Evolutionary conservation across 305 asterid genomes (phyloP), one percentile per base, ranked within the genome.

Genomic region (Plantago lanceolata): DNA sequence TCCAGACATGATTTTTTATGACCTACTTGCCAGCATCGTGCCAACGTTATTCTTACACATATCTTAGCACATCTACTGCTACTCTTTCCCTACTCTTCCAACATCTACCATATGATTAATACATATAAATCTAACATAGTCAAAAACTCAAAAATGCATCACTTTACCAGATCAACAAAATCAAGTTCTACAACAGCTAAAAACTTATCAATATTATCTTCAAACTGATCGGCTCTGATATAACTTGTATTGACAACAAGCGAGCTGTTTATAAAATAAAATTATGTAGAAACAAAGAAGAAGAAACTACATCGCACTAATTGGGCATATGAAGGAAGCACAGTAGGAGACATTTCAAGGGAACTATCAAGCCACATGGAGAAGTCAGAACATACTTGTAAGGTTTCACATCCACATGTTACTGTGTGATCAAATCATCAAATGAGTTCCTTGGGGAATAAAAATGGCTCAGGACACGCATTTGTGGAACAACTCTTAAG

Each of bases 221-320:
- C 44, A 37, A 8, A 0, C 44, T 37, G 44, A 12, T 37, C 44
- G 11, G 8, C 54, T 65, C 28, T 47, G 19, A 68, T 68, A 52
- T 16, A 62, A 61, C 63, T 49, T 69, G 56, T 71, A 69, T 19
- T n/a, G 69, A 40, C 31, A 48, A 57, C 43, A 21, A 37, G 37
- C 63, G 60, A 62, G 64, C 48, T 31, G 19, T 53, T 55, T 57
- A 51, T 51, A 58, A 57, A 48, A 33, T 56, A 19, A 59, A 55
- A 48, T 3, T 21, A 31, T 26, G n/a, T 54, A 12, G 7, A 16
- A 54, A 54, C 0, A 13, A 54, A 54, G 44, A 66, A 28, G n/a
- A 67, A 19, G 57, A 8, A 14, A 14, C 1, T n/a, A 51, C 15
- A 51, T 19, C 26, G 19, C 12, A 44, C 54, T 28, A 55, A 33